Evolutionary conservation across 2,329 filamentous ascomycete species (phyloP).

Genomic region (Claviceps maximensis): DNA sequence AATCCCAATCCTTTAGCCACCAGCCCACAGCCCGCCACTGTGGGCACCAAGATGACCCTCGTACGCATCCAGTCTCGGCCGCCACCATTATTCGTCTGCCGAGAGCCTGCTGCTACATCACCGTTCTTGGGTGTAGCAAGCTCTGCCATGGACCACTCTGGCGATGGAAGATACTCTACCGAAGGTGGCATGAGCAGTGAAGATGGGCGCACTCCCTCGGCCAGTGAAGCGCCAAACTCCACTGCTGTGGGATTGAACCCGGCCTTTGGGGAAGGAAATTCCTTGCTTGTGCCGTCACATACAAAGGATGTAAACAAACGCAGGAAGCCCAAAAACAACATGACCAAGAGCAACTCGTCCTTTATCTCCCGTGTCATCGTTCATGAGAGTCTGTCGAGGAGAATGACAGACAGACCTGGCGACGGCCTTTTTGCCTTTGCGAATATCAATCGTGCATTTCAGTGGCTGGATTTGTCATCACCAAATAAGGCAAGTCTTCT

Average conservation of each 20-base stretch:
- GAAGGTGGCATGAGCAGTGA: conserved; percentile 47
- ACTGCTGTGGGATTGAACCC: conserved; percentile 37
- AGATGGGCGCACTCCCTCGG: conserved; percentile 38
- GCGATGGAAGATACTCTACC: conserved; percentile 45
- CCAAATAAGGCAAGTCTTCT: conserved; percentile 44
- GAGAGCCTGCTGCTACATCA: conserved; percentile 37
- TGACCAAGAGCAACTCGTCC: conserved; percentile 95
- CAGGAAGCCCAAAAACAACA: conserved; percentile 94
- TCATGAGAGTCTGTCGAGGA: conserved; percentile 68
- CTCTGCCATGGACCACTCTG: conserved; percentile 46
- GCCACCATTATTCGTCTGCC: conserved; percentile 41
- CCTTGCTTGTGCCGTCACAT: conserved; percentile 48
- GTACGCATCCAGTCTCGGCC: conserved; percentile 54
- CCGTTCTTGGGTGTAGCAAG: conserved; percentile 30
- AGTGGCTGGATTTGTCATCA: conserved; percentile 87
- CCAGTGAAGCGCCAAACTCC: conserved; percentile 34
- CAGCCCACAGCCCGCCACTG: conserved; percentile 66
- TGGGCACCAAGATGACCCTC: conserved; percentile 74
- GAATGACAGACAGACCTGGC: conserved; percentile 60
- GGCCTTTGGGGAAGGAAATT: conserved; percentile 78
- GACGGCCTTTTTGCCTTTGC: conserved; percentile 84
- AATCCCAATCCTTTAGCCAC: conserved; percentile 90
- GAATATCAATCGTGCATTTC: conserved; percentile 88
- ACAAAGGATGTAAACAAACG: conserved; percentile 66
- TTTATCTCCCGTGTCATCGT: conserved; percentile 96